Conservation (phyloP, 1,284 basidiomycete species). For the Ganoderma resinaceum region DNA sequence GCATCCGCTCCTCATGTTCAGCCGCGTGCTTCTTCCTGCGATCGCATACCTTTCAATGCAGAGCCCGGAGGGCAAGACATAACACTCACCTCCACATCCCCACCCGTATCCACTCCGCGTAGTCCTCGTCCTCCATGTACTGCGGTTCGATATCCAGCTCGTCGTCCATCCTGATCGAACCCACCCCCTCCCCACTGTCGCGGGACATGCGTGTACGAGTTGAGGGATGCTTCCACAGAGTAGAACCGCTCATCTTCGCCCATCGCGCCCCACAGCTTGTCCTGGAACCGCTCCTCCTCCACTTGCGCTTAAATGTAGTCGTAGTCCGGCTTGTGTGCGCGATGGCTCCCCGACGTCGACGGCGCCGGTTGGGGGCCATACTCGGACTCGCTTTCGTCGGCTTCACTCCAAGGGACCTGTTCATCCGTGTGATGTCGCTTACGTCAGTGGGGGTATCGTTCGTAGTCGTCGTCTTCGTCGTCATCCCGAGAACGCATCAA, state of each 20-base stretch:
- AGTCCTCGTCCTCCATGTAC: constrained; percentile 84
- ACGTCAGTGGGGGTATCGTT: background rate
- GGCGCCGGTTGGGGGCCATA: constrained; percentile 39
- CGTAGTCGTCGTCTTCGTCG: constrained; percentile 14
- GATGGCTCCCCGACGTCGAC: constrained; percentile 25
- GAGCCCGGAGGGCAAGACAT: background rate
- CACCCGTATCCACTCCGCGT: constrained; percentile 78
- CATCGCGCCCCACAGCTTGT: constrained; percentile 73
- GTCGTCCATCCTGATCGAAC: constrained; percentile 47
- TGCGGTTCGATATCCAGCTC: constrained; percentile 64
- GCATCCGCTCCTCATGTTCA: constrained; percentile 68
- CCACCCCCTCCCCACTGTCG: constrained; percentile 54
- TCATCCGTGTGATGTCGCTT: constrained; percentile 29
- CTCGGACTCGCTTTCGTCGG: constrained; percentile 34
- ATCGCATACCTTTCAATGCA: background rate
- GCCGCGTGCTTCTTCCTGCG: constrained; percentile 69
- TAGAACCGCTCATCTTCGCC: constrained; percentile 75
- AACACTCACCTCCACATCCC: constrained; percentile 78
- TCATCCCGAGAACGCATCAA: constrained; percentile 21
- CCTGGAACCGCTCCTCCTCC: constrained; percentile 69
- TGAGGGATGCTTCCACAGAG: constrained; percentile 64
- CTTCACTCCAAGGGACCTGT: background rate
- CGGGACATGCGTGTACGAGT: constrained; percentile 73
- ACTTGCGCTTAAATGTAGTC: constrained; percentile 58
- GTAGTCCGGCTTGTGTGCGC: constrained; percentile 50